These are phyloP conservation scores for Mortierella sp. DNA, from an alignment of 371 early-diverging fungal species.

Conservation along the genomic window DNA sequence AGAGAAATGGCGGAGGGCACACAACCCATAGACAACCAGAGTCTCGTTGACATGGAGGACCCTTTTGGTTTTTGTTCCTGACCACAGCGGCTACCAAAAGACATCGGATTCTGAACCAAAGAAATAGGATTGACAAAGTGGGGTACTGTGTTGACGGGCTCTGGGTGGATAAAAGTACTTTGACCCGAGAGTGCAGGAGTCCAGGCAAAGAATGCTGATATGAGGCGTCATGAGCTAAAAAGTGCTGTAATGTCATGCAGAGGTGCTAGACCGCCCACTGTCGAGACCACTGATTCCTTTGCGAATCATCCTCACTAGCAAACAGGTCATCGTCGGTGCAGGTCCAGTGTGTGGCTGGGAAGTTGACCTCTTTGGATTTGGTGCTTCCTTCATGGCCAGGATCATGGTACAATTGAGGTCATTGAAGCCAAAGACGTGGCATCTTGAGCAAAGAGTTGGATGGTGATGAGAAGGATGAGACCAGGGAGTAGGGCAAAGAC, in stretches of 20 bases:
- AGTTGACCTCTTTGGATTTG: background rate
- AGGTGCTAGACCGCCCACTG: conserved; percentile 31
- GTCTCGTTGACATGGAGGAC: conserved; percentile 54
- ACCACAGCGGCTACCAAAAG: conserved; percentile 55
- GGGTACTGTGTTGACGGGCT: background rate
- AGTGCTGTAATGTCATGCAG: conserved; percentile 11
- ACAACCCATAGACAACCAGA: conserved; percentile 61
- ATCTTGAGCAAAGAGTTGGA: too few relatives aligned
- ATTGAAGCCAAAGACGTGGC: too few relatives aligned
- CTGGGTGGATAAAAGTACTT: conserved; percentile 29
- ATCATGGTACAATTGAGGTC: too few relatives aligned
- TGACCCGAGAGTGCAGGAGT: too few relatives aligned
- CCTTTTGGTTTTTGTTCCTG: conserved; percentile 9
- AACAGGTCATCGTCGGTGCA: conserved; percentile 28
- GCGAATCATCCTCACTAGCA: conserved; percentile 1
- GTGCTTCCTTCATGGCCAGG: conserved; percentile 1
- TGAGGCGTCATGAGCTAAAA: too few relatives aligned
- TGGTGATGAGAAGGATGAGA: too few relatives aligned
- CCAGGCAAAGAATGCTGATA: too few relatives aligned
- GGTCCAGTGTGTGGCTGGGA: conserved; percentile 22
- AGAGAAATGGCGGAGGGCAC: conserved; percentile 60
- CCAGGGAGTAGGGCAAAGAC: too few relatives aligned
- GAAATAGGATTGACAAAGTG: conserved; percentile 57
- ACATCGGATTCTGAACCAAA: conserved; percentile 39
- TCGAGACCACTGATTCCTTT: conserved; percentile 12